phyloP scores from a whole-genome alignment of 805 yeast species.

The Wickerhamiella spandovensis region DNA sequence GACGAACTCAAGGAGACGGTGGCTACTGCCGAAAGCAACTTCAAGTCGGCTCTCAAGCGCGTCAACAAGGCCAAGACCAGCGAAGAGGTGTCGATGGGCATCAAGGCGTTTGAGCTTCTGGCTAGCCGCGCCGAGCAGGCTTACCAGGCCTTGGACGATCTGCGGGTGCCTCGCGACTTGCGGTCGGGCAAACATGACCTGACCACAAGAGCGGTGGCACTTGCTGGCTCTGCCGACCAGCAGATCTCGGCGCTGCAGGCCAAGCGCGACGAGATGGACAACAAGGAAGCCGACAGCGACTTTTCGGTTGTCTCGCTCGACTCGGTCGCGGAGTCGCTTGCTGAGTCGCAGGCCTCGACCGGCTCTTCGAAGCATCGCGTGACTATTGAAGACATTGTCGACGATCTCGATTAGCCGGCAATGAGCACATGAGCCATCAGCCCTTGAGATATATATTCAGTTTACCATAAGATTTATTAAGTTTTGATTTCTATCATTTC shows the following conservation, averaged over 20 bases:
- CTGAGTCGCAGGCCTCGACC: not conserved
- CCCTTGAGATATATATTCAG: not conserved
- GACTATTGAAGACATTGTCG: not conserved
- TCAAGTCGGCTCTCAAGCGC: not conserved
- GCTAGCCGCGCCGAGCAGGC: not conserved
- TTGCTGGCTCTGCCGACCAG: not conserved
- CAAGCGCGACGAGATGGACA: not conserved
- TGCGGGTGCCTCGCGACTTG: conserved; percentile 1
- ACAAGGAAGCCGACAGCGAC: not conserved
- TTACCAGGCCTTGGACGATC: not conserved
- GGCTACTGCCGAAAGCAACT: not conserved
- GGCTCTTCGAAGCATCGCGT: not conserved
- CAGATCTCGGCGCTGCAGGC: not conserved
- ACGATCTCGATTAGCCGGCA: not conserved
- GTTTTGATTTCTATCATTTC: not conserved
- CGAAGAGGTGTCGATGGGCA: not conserved
- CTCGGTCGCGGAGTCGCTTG: not conserved
- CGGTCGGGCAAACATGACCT: not conserved
- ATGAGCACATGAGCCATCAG: no score
- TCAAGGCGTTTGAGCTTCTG: not conserved
- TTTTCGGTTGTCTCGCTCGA: not conserved
- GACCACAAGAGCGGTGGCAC: not conserved
- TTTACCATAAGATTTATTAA: no score
- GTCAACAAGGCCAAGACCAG: not conserved
- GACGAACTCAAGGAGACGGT: not conserved